phyloP scores from a whole-genome alignment of 177 flowering plant genomes.

The Vitis hybrid region DNA sequence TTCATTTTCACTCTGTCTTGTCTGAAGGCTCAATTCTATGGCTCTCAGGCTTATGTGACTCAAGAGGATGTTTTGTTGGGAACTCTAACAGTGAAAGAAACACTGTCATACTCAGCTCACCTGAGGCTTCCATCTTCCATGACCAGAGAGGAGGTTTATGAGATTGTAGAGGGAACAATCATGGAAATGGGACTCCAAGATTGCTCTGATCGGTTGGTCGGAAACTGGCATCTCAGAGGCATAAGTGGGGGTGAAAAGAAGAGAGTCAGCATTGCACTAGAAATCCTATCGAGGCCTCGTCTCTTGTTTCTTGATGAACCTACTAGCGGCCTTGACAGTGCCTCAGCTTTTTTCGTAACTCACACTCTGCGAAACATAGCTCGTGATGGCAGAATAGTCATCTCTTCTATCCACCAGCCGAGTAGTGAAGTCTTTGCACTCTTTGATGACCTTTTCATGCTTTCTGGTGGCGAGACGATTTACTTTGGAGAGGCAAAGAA shows the following conservation, averaged over 20 bases:
- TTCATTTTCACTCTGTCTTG: neutral
- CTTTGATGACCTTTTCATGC: slow-evolving; percentile 17
- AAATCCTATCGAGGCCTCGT: slow-evolving; percentile 16
- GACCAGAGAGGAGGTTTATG: slow-evolving; percentile 8
- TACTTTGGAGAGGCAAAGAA: slow-evolving; percentile 20
- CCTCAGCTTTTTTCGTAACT: slow-evolving; percentile 11
- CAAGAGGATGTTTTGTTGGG: slow-evolving; percentile 22
- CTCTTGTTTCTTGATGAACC: slow-evolving; percentile 22
- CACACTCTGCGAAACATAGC: slow-evolving; percentile 14
- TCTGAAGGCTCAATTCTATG: neutral
- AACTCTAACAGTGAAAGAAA: slow-evolving; percentile 18
- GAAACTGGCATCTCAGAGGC: slow-evolving; percentile 18
- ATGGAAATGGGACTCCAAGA: slow-evolving; percentile 22
- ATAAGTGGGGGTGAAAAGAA: slow-evolving; percentile 20
- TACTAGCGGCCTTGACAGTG: slow-evolving; percentile 7
- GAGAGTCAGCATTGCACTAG: slow-evolving; percentile 19
- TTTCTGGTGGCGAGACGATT: slow-evolving; percentile 16
- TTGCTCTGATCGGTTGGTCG: slow-evolving; percentile 13
- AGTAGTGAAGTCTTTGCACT: slow-evolving; percentile 13
- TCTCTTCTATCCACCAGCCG: slow-evolving; percentile 8
- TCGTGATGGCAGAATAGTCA: slow-evolving; percentile 17
- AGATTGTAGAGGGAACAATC: slow-evolving; percentile 15
- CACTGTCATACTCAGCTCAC: slow-evolving; percentile 17
- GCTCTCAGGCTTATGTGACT: slow-evolving; percentile 20
- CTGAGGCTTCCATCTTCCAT: slow-evolving; percentile 12